Evolutionary conservation across 495 filamentous ascomycete species (phyloP).

Genomic region (Aspergillus olivimuriae): DNA sequence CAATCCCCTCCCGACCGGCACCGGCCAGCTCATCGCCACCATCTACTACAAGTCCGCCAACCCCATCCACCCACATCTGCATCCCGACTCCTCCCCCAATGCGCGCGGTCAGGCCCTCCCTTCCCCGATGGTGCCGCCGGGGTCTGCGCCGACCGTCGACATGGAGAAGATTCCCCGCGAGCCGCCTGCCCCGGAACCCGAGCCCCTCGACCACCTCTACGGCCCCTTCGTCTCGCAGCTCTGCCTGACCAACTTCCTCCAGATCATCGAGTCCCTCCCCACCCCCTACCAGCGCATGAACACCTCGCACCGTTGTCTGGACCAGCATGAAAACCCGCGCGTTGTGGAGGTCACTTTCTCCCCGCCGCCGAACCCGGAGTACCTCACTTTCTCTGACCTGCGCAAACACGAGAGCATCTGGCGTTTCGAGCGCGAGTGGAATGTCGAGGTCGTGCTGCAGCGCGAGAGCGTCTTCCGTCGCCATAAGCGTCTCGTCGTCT

Average conservation of each 20-base stretch:
- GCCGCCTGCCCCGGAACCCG: slow-evolving; percentile 55
- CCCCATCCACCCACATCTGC: slow-evolving; percentile 38
- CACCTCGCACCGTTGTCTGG: slow-evolving; percentile 66
- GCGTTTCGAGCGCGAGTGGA: slow-evolving; percentile 80
- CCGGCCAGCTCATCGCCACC: slow-evolving; percentile 38
- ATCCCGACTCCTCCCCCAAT: slow-evolving; percentile 30
- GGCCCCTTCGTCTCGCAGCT: slow-evolving; percentile 70
- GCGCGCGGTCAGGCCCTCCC: slow-evolving; percentile 29
- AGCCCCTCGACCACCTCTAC: slow-evolving; percentile 70
- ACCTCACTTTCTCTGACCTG: slow-evolving; percentile 60
- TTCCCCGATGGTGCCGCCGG: slow-evolving; percentile 34
- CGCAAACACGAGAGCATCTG: slow-evolving; percentile 75
- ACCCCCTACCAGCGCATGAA: slow-evolving; percentile 51
- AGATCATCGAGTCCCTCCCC: slow-evolving; percentile 66
- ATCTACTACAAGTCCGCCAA: slow-evolving; percentile 42
- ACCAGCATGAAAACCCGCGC: slow-evolving; percentile 51
- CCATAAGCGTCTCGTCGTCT: slow-evolving; percentile 77
- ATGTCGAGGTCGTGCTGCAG: slow-evolving; percentile 74
- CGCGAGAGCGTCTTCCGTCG: slow-evolving; percentile 63
- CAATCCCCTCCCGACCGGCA: slow-evolving; percentile 31
- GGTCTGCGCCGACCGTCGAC: slow-evolving; percentile 57
- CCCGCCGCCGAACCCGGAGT: slow-evolving; percentile 59
- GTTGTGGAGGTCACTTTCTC: slow-evolving; percentile 68
- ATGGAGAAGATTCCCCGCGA: slow-evolving; percentile 67
- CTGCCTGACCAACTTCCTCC: slow-evolving; percentile 76